These are phyloP conservation scores for Bocquillonia castaneifolia DNA, from an alignment of 441 rosid species.

Conservation along the genomic window DNA sequence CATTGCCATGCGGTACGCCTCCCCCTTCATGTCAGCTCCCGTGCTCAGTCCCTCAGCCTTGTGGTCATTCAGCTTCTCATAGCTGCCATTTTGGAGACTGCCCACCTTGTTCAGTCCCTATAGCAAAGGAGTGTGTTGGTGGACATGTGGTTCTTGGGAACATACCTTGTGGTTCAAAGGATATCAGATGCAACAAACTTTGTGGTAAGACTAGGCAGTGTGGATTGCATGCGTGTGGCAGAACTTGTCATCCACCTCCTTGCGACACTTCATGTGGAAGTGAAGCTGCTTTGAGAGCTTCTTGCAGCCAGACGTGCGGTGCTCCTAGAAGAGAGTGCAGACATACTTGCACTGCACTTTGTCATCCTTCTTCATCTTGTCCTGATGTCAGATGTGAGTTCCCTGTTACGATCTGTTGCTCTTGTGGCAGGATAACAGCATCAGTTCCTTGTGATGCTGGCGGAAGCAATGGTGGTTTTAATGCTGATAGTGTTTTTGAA, in stretches of 20 bases:
- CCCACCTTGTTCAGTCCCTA: conserved; percentile 91
- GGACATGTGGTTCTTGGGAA: conserved; percentile 95
- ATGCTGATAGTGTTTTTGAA: conserved; percentile 52
- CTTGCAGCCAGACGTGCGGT: conserved; percentile 95
- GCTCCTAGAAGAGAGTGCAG: conserved; percentile 95
- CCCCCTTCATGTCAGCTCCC: conserved; percentile 85
- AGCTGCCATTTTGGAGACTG: conserved; percentile 98
- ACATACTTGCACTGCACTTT: conserved; percentile 73
- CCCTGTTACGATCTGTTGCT: conserved; percentile 72
- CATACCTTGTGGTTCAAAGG: conserved; percentile 94
- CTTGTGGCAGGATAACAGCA: conserved; percentile 76
- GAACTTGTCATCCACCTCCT: conserved; percentile 78
- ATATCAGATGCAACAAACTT: conserved; percentile 88
- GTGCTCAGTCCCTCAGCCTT: conserved; percentile 73
- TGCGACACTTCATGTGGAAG: conserved; percentile 50
- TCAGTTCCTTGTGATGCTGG: conserved; percentile 93
- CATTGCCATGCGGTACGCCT: conserved; percentile 93
- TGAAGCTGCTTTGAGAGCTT: conserved; percentile 48
- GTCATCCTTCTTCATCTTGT: conserved; percentile 82
- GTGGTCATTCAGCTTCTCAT: conserved; percentile 91
- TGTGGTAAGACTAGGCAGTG: conserved; percentile 95
- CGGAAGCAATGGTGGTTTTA: conserved; percentile 48
- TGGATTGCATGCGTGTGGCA: conserved; percentile 93
- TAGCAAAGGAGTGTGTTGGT: conserved; percentile 91
- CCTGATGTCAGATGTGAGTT: conserved; percentile 85